These are phyloP conservation scores for Pseudopithomyces maydicus DNA, from an alignment of 2,329 filamentous ascomycete species.

Conservation along the genomic window DNA sequence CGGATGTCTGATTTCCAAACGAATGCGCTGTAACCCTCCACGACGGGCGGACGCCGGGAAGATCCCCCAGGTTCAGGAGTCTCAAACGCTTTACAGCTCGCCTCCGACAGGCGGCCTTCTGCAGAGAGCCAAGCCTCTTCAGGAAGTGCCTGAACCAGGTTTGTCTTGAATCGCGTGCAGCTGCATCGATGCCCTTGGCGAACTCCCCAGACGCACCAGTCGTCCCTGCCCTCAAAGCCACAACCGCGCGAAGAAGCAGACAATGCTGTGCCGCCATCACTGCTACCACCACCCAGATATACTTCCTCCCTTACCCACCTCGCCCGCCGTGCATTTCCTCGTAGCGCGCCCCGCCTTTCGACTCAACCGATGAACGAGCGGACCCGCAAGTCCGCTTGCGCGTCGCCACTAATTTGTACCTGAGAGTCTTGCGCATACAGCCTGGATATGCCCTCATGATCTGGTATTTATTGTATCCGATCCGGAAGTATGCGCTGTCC, in stretches of 20 bases:
- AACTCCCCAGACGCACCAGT: not conserved
- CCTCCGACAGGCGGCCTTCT: not conserved
- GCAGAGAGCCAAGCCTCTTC: not conserved
- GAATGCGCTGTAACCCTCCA: not conserved
- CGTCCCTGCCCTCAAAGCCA: conserved; percentile 5
- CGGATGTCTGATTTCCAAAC: not conserved
- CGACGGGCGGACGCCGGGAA: not conserved
- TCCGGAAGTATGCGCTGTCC: conserved; percentile 67
- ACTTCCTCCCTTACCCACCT: not conserved
- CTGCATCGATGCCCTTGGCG: not conserved
- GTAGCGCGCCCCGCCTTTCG: conserved; percentile 10
- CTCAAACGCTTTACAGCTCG: not conserved
- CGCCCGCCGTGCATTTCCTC: not conserved
- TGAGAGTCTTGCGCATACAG: conserved; percentile 9
- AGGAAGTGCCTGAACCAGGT: not conserved
- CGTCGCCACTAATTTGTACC: conserved; percentile 30
- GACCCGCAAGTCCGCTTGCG: conserved; percentile 22
- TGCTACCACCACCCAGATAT: not conserved
- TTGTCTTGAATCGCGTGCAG: conserved; percentile 3
- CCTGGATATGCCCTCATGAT: conserved; percentile 58
- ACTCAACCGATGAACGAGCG: conserved; percentile 32
- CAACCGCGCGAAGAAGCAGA: conserved; percentile 6
- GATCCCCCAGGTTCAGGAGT: not conserved
- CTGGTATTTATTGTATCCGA: conserved; percentile 78
- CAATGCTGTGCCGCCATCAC: not conserved